These are phyloP conservation scores for Boletus insuetus DNA, from an alignment of 768 basidiomycete species.

Conservation along the genomic window DNA sequence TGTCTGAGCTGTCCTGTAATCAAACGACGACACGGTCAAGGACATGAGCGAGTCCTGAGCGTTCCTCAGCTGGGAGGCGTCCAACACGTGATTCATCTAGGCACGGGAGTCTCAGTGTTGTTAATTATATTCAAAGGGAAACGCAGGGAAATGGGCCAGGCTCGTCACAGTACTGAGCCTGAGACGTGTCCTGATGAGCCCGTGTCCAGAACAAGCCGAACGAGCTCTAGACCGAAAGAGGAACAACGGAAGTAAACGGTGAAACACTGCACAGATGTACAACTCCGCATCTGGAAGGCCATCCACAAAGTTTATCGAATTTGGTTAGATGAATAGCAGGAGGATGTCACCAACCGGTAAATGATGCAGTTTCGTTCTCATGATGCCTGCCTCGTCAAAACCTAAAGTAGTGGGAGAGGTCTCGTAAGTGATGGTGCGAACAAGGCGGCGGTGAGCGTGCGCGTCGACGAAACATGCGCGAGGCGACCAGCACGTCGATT, in stretches of 20 bases:
- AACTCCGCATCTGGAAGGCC: background rate
- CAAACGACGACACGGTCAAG: slow-evolving; percentile 2
- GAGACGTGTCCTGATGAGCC: background rate
- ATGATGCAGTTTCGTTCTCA: slow-evolving; percentile 19
- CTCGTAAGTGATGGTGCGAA: slow-evolving; percentile 18
- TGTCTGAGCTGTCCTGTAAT: slow-evolving; percentile 1
- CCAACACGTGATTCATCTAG: slow-evolving; percentile 7
- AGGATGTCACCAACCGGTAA: background rate
- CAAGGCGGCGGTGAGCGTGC: background rate
- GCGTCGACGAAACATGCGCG: background rate
- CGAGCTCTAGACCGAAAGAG: background rate
- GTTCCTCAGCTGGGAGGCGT: background rate
- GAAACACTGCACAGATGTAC: background rate
- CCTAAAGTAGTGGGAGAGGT: slow-evolving; percentile 16
- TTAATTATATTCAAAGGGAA: background rate
- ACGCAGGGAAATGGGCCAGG: background rate
- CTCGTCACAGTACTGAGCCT: background rate
- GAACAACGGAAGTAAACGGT: too few relatives aligned
- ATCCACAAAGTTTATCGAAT: slow-evolving; percentile 8
- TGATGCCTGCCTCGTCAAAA: slow-evolving; percentile 16
- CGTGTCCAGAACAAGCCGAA: background rate
- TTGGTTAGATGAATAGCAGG: slow-evolving; percentile 21
- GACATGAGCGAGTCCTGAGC: background rate
- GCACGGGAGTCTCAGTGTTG: background rate
- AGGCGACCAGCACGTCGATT: background rate